Evolutionary conservation across 768 basidiomycete species (phyloP).

Genomic region (Lentinula edodes): DNA sequence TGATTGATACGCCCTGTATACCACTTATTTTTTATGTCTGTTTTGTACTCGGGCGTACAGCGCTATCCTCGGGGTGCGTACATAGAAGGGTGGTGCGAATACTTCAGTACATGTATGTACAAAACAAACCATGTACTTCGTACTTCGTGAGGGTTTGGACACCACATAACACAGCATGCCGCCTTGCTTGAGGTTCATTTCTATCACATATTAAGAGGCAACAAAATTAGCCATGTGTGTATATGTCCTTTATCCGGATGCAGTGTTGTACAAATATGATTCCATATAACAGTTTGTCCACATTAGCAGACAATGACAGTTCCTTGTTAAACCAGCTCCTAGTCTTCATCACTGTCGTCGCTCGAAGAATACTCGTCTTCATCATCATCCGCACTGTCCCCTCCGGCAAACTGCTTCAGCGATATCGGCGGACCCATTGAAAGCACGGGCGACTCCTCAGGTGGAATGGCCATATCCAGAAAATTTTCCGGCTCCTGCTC

Average conservation of each 20-base stretch:
- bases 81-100: background rate
- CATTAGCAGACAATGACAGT: background rate
- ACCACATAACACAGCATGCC: no score
- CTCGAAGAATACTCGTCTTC: slow-evolving; percentile 51
- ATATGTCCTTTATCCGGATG: background rate
- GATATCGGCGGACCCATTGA: slow-evolving; percentile 37
- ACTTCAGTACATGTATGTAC: background rate
- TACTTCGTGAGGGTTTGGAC: no score
- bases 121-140: no score
- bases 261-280: background rate
- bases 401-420: slow-evolving; percentile 41
- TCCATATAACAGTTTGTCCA: background rate
- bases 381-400: slow-evolving; percentile 30
- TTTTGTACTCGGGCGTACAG: background rate
- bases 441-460: slow-evolving; percentile 23
- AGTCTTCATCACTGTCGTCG: slow-evolving; percentile 52
- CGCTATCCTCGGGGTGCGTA: background rate
- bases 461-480: slow-evolving; percentile 26
- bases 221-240: background rate
- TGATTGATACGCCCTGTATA: slow-evolving; percentile 17
- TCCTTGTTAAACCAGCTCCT: slow-evolving; percentile 1
- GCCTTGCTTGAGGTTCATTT: no score
- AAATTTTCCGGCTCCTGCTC: slow-evolving; percentile 37
- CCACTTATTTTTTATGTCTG: slow-evolving; percentile 10
- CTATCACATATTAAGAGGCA: background rate